Evolutionary conservation across 352 stramenopile genomes (phyloP).

Genomic region (Globisporangium paroecandrum): DNA sequence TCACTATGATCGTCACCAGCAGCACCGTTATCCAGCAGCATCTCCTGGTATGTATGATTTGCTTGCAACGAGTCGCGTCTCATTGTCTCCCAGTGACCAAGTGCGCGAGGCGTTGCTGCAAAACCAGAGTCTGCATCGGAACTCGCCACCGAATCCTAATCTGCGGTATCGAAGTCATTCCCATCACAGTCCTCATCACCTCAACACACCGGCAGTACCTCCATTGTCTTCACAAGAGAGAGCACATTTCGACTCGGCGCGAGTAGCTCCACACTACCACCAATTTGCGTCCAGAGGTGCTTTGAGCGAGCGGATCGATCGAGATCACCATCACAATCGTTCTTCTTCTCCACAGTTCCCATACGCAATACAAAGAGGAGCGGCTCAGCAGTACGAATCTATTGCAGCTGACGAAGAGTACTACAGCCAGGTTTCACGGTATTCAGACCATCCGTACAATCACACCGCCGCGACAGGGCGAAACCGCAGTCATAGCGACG

Average conservation of each 20-base stretch:
- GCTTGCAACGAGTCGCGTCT: slow-evolving; percentile 15
- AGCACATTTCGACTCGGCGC: slow-evolving; percentile 32
- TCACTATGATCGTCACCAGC: slow-evolving; percentile 3
- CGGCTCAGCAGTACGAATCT: neutral
- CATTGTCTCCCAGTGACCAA: slow-evolving; percentile 54
- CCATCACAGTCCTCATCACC: slow-evolving; percentile 3
- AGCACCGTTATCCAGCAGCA: neutral
- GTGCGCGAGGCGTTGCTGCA: slow-evolving; percentile 46
- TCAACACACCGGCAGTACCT: slow-evolving; percentile 5
- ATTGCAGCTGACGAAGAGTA: neutral
- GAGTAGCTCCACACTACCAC: slow-evolving; percentile 16
- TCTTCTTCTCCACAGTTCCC: neutral
- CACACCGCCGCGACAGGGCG: neutral
- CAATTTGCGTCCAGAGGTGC: slow-evolving; percentile 14
- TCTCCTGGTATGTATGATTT: neutral
- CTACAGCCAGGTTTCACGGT: neutral
- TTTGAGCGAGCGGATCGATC: slow-evolving; percentile 36
- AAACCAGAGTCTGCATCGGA: slow-evolving; percentile 23
- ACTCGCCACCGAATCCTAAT: neutral
- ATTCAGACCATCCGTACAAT: neutral
- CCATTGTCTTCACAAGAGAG: slow-evolving; percentile 1
- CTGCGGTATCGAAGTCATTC: slow-evolving; percentile 3
- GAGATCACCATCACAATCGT: slow-evolving; percentile 13
- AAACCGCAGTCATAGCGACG: slow-evolving; percentile 16
- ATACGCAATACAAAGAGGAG: slow-evolving; percentile 5